Evolutionary conservation across 2,329 filamentous ascomycete species (phyloP).

Genomic region (Pezicula rhizophila): DNA sequence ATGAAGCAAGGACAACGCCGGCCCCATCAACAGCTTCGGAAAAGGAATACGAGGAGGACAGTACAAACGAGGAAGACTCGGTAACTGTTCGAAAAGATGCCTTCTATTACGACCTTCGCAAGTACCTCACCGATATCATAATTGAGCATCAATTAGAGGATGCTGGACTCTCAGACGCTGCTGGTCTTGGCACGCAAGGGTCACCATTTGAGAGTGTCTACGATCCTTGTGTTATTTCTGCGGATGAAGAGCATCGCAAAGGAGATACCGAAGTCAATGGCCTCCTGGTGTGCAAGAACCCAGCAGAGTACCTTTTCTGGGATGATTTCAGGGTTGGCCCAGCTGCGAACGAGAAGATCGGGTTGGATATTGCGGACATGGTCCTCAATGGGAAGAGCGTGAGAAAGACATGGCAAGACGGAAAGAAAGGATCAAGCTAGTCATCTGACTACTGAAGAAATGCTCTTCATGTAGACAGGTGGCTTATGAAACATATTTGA

Average conservation of each 20-base stretch:
- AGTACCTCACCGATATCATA: constrained; percentile 38
- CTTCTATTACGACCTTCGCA: constrained; percentile 35
- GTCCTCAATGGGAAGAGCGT: constrained; percentile 13
- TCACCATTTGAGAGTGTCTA: constrained; percentile 14
- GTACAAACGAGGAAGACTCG: neutral
- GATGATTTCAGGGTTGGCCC: constrained; percentile 41
- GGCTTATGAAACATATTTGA: too few species aligned
- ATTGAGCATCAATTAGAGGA: constrained; percentile 42
- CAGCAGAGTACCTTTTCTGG: constrained; percentile 44
- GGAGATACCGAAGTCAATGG: constrained; percentile 13
- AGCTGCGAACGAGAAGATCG: constrained; percentile 30
- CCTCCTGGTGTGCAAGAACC: constrained; percentile 29
- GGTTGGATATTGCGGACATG: constrained; percentile 23
- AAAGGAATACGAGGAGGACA: neutral
- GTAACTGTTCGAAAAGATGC: constrained; percentile 26
- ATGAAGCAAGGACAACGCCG: neutral
- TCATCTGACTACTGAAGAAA: too few species aligned
- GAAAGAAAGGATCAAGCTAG: neutral
- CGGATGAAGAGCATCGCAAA: constrained; percentile 13
- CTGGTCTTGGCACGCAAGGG: constrained; percentile 35
- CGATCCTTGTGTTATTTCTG: constrained; percentile 17
- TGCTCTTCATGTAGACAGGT: too few species aligned
- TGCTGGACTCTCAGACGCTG: constrained; percentile 35
- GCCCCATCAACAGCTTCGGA: neutral
- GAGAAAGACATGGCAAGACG: constrained; percentile 4